phyloP scores from a whole-genome alignment of 192 early-diverging fungal species.

The Linnemannia exigua region DNA sequence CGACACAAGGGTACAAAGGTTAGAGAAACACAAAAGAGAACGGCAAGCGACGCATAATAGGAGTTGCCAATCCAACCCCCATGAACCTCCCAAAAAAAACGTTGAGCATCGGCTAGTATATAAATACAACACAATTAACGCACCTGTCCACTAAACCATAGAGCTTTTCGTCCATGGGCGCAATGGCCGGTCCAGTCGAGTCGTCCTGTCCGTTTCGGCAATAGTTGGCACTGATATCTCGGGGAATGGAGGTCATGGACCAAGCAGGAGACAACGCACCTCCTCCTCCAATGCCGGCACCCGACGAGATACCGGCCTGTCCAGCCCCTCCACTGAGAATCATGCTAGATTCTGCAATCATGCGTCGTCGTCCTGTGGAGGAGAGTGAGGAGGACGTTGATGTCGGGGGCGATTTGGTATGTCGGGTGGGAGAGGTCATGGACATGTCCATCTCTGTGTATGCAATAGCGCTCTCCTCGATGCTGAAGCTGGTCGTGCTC shows the following conservation, averaged over 20 bases:
- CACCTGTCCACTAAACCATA: constrained; percentile 52
- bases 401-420: constrained; percentile 35
- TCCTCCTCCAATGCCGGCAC: constrained; percentile 7
- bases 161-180: constrained; percentile 38
- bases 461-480: not conserved
- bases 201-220: constrained; percentile 7
- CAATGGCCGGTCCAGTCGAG: not conserved
- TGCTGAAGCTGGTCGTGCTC: constrained; percentile 7
- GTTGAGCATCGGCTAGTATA: not conserved
- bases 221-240: constrained; percentile 50
- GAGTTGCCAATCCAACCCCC: not conserved
- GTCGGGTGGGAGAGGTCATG: constrained; percentile 31
- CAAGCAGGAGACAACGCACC: constrained; percentile 52
- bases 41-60: not conserved
- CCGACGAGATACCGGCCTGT: not conserved
- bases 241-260: constrained; percentile 56
- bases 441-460: constrained; percentile 24
- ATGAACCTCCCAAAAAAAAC: not conserved
- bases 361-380: constrained; percentile 22
- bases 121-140: not conserved
- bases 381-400: constrained; percentile 30
- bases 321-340: constrained; percentile 28
- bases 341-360: constrained; percentile 52
- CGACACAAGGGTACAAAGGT: not conserved
- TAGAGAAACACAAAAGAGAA: not conserved